These are phyloP conservation scores for Cyclocybe cylindracea DNA, from an alignment of 768 basidiomycete species.

Conservation along the genomic window DNA sequence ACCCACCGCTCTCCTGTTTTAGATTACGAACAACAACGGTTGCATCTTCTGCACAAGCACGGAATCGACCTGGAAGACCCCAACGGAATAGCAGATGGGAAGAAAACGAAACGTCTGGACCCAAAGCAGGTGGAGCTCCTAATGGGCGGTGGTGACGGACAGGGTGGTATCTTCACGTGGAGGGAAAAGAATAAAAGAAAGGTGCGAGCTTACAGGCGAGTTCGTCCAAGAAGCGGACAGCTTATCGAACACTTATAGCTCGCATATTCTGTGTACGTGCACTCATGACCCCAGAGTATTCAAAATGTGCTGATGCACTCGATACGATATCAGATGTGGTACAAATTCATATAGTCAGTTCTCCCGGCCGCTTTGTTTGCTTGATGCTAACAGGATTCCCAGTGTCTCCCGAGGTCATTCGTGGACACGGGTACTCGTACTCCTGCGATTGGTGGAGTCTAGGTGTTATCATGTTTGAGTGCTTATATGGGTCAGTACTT, in stretches of 20 bases:
- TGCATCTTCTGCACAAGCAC: conserved; percentile 86
- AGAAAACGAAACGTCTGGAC: conserved; percentile 77
- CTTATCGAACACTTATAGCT: conserved; percentile 46
- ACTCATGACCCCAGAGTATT: conserved; percentile 9
- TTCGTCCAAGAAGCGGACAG: conserved; percentile 9
- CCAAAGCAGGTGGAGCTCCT: conserved; percentile 80
- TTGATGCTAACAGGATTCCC: conserved; percentile 20
- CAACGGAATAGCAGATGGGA: conserved; percentile 62
- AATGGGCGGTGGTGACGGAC: conserved; percentile 82
- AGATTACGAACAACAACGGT: conserved; percentile 95
- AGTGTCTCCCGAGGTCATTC: conserved; percentile 93
- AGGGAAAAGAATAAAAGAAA: conserved; percentile 91
- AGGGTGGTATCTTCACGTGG: conserved; percentile 91
- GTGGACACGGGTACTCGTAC: conserved; percentile 90
- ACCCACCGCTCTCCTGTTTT: conserved; percentile 16
- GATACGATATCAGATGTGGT: conserved; percentile 59
- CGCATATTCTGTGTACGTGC: conserved; percentile 84
- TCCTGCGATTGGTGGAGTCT: conserved; percentile 99
- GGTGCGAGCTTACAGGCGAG: conserved; percentile 44
- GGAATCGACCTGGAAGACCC: conserved; percentile 93
- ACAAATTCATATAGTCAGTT: conserved; percentile 84
- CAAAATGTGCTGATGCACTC: conserved; percentile 7
- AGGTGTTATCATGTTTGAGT: conserved; percentile 96
- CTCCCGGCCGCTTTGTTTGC: conserved; percentile 19
- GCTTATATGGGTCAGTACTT: conserved; percentile 78